Evolutionary conservation across 2,329 filamentous ascomycete genomes (phyloP), one percentile per base, ranked within the genome.

Genomic region (Ascochyta pisi): DNA sequence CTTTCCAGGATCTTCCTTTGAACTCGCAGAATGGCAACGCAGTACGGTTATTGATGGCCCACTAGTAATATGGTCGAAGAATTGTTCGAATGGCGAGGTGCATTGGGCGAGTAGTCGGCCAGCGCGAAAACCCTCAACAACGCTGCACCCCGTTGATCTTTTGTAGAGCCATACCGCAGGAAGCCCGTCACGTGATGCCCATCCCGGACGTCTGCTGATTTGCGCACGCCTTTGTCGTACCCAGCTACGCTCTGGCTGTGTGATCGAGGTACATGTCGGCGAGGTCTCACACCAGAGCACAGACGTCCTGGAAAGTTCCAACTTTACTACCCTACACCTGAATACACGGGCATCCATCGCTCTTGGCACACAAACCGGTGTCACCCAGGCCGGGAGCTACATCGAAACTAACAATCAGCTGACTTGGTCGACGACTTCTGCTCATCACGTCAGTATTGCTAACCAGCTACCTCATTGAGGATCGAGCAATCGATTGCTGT

Each of bases 51-150:
- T 22, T 3, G 10, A 23, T 9, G 27, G 24, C 41, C 53, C 47
- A 41, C 42, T 29, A 50, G 31, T 46, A 19, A 33, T n/a, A 19
- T 33, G 37, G 16, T 19, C 19, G 22, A 34, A 42, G 22, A 6
- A 10, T 22, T 47, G 31, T 48, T 27, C 38, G 19, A 40, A 46
- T 22, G 22, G 41, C 13, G 15, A 35, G 29, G 37, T 56, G 53
- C 47, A 40, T 47, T 47, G 47, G 53, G 53, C 53, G 53, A 51
- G 19, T 43, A 56, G 29, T 39, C 41, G 7, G 38, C 31, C 37
- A 34, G 38, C 38, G 53, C 47, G 43, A 51, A 47, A n/a, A 15
- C n/a, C 26, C 46, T 46, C 47, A 50, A 55, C 52, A 27, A 37
- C 38, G 48, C 22, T 29, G 26, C 19, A n/a, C 31, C 6, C 22